phyloP scores from a whole-genome alignment of 1,284 basidiomycete species.

The Melampsora larici-populina region DNA sequence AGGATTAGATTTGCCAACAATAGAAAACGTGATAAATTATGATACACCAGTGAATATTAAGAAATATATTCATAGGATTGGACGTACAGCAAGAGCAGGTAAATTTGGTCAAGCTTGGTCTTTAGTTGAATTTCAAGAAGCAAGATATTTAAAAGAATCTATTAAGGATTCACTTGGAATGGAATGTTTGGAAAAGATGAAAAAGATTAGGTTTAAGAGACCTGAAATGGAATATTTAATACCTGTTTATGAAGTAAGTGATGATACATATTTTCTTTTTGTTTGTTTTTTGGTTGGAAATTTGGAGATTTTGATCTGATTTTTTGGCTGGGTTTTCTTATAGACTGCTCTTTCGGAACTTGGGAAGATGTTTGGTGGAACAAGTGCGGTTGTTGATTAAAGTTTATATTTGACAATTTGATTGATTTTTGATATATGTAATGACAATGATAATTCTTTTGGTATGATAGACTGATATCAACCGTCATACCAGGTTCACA shows the following conservation, averaged over 20 bases:
- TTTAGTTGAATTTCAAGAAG: constrained; percentile 65
- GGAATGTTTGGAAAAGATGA: background rate
- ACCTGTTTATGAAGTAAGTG: constrained; percentile 4
- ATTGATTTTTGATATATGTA: too few species aligned
- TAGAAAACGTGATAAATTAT: constrained; percentile 88
- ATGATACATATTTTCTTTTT: background rate
- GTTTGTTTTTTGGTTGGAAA: background rate
- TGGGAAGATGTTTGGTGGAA: background rate
- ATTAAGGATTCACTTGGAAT: constrained; percentile 6
- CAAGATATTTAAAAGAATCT: constrained; percentile 28
- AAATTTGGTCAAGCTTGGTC: constrained; percentile 84
- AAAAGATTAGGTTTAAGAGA: background rate
- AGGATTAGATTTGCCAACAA: constrained; percentile 90
- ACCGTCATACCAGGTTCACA: too few species aligned
- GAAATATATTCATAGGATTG: constrained; percentile 95
- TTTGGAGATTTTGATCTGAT: background rate
- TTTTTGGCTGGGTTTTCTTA: background rate
- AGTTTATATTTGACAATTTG: background rate
- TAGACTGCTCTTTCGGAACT: background rate
- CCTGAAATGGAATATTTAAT: background rate
- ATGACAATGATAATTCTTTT: too few species aligned
- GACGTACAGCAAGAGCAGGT: constrained; percentile 88
- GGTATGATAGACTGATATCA: too few species aligned
- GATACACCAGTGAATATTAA: constrained; percentile 94
- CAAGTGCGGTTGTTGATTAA: background rate